Evolutionary conservation across 139 green algal species (phyloP), one percentile per base, ranked within the genome.

Genomic region (Coelastrella sp.): DNA sequence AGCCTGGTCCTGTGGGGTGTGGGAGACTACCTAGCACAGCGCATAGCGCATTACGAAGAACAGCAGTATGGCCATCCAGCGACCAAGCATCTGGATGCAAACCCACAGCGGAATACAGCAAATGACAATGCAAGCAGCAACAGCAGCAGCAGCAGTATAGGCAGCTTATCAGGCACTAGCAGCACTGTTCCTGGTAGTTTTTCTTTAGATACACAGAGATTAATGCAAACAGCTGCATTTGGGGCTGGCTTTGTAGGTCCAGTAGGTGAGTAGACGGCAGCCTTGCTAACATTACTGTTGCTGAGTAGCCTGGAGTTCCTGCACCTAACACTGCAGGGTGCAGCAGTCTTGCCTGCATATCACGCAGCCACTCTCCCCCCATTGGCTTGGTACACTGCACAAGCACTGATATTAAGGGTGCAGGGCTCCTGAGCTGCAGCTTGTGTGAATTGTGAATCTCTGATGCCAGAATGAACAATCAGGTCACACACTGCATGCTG

Each of bases 11-110:
- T 94, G 24, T 95, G 92, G 92, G 92, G 89, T 10, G 6, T 90
- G 0, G 93, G 92, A 20, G 93, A 95, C 56, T 58, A 88, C 1
- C 78, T 93, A 6, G 92, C 92, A 24, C 92, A 94, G 61, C 60
- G 73, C 11, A 66, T 94, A 14, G 63, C 87, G 35, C 57, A 88
- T 6, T 91, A 89, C 15, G 88, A 91, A 76, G 68, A 66, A 8
- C 22, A 68, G 14, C 49, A 58, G 25, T 90, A 84, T n/a, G 85
- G 74, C 24, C 7, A 76, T 27, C 19, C 68, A 76, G 19, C n/a
- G 19, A 17, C 7, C 68, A n/a, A 88, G 27, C 15, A 78, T 58
- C 80, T 27, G 59, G 27, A 75, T 11, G 60, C 24, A 17, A 82
- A 14, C 78, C 19, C 7, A 17, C n/a, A 84, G 7, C 14, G 59